These are phyloP conservation scores for Solanum hybrid DNA, from an alignment of 305 asterid species.

Conservation along the genomic window DNA sequence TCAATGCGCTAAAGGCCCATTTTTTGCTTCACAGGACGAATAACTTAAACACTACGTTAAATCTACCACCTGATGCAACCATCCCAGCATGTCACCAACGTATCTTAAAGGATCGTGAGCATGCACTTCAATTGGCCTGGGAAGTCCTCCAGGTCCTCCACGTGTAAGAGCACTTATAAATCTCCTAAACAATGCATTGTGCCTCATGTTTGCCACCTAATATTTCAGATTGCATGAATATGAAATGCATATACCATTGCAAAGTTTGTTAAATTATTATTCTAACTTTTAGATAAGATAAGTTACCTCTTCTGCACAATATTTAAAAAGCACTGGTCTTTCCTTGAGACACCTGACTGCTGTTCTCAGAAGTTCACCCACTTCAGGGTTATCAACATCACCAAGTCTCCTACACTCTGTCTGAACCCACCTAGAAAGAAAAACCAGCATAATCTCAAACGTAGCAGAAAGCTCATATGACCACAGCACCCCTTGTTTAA, in stretches of 20 bases:
- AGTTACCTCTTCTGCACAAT: conserved; percentile 94
- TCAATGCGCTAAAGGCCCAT: background rate
- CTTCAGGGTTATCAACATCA: conserved; percentile 94
- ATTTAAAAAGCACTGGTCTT: conserved; percentile 92
- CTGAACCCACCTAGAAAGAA: conserved; percentile 84
- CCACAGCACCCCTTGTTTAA: background rate
- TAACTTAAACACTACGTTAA: background rate
- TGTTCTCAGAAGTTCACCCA: conserved; percentile 75
- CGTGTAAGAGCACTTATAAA: conserved; percentile 98
- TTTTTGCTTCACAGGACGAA: background rate
- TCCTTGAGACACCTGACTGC: conserved; percentile 94
- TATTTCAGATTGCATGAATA: conserved; percentile 5
- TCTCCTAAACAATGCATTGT: conserved; percentile 92
- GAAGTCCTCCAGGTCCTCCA: conserved; percentile 98
- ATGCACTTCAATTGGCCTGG: conserved; percentile 98
- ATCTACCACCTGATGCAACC: conserved; percentile 83
- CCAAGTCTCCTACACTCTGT: conserved; percentile 92
- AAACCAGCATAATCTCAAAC: background rate
- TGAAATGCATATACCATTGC: conserved; percentile 3
- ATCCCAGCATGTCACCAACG: conserved; percentile 98
- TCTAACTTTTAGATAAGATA: conserved; percentile 10
- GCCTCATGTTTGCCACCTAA: conserved; percentile 95
- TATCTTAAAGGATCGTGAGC: conserved; percentile 98
- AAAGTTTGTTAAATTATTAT: conserved; percentile 2
- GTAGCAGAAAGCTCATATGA: background rate